Base-by-base conservation (phyloP, 345 rosid species). In the Balakata baccata region DNA sequence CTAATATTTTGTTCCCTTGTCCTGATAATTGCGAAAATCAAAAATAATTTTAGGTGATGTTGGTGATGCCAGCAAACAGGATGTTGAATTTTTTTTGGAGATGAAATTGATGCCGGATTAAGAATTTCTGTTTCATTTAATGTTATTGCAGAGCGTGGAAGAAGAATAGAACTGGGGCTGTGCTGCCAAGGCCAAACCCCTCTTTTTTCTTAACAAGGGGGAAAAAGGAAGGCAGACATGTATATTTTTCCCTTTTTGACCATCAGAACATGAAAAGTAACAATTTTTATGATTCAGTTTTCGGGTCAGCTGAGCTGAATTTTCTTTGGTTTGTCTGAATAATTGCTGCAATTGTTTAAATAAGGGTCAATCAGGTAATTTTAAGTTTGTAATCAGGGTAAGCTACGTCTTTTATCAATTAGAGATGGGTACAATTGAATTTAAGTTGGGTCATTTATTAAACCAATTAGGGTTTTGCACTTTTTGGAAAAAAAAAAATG, bases 31-130 rank as follows among this genome's bases (percentile, higher is more conserved):
- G 70, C 64, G 18, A 76, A 63, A 69, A 69, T 60, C 47, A 69
- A 46, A 46, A 66, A 76, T 76, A 70, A 76, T 76, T 18, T 18
- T 39, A 70, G 70, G 74, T 52, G 56, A 73, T 54, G 65, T 18
- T 76, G 70, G 69, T 34, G 34, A 63, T 62, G 63, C 79, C 70
- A 70, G 70, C 65, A 62, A 29, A 64, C 62, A 79, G 73, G 79
- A 75, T 79, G 69, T 61, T 71, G 73, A 75, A 66, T 75, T 74
- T 75, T 79, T 75, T 79, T 50, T 43, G 7, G 79, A 75, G 76
- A 75, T 22, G 14, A 61, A 54, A 54, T 7, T 63, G 66, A 54
- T 45, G 50, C 18, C 45, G 45, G 46, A 64, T 62, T 62, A 54
- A 57, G 57, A 22, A 12, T 29, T 43, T 63, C 53, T 56, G 41